These are phyloP conservation scores for Galerina marginata DNA, from an alignment of 768 basidiomycete species.

Conservation along the genomic window DNA sequence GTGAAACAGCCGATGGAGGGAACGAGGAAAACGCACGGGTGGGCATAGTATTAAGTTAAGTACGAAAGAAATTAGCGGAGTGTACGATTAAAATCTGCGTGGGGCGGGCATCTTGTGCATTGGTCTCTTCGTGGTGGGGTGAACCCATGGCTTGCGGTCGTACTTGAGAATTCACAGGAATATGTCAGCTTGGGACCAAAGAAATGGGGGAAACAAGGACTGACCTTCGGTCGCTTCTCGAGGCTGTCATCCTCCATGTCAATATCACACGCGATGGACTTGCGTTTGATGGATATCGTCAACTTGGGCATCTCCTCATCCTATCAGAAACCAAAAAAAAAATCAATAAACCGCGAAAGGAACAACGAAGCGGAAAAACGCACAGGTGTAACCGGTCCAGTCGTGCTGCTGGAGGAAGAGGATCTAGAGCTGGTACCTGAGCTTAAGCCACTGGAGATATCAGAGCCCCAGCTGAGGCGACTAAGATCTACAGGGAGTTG, in stretches of 20 bases:
- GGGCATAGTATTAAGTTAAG: no score
- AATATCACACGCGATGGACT: constrained; percentile 31
- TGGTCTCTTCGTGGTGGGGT: not conserved
- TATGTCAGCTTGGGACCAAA: not conserved
- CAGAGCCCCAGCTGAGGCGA: constrained; percentile 27
- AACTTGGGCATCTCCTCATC: constrained; percentile 20
- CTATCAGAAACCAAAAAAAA: not conserved
- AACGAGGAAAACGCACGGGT: no score
- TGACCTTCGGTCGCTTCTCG: constrained; percentile 49
- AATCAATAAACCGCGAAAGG: constrained; percentile 2
- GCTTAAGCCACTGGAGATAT: constrained; percentile 18
- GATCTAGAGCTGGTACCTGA: constrained; percentile 12
- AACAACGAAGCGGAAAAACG: constrained; percentile 12
- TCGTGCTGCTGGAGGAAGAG: constrained; percentile 18
- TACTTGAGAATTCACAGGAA: constrained; percentile 11
- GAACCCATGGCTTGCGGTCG: constrained; percentile 23
- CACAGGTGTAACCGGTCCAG: constrained; percentile 37
- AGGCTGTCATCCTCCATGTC: constrained; percentile 19
- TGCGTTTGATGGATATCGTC: constrained; percentile 42
- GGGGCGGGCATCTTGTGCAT: not conserved
- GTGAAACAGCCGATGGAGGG: no score
- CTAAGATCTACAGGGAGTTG: constrained; percentile 34
- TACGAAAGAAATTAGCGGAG: not conserved
- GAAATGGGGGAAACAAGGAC: not conserved
- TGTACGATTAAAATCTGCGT: not conserved